phyloP scores from a whole-genome alignment of 1,139 yeast species.

The Yamadazyma diospyri region DNA sequence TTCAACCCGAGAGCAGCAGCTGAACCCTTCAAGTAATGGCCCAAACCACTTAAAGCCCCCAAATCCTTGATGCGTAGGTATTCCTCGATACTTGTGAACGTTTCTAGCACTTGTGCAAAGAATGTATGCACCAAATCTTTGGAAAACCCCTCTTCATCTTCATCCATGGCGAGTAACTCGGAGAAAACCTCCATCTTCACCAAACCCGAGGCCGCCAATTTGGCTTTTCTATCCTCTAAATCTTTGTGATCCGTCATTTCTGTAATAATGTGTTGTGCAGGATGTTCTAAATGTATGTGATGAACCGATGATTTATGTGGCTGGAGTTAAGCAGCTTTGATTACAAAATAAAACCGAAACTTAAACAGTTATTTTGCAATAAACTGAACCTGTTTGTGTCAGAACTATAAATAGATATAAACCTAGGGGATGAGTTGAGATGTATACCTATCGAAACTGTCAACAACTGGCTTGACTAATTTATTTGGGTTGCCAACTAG shows the following conservation, averaged over 20 bases:
- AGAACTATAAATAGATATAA: no score
- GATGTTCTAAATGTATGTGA: no score
- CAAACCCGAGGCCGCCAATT: slow-evolving; percentile 53
- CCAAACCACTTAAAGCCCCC: slow-evolving; percentile 64
- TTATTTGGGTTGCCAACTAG: no score
- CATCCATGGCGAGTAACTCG: slow-evolving; percentile 91
- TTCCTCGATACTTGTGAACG: slow-evolving; percentile 67
- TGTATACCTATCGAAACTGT: no score
- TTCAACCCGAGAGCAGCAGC: slow-evolving; percentile 91
- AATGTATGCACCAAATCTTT: slow-evolving; percentile 73
- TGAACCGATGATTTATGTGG: no score
- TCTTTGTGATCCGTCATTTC: no score
- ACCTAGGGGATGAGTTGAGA: no score
- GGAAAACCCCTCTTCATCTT: slow-evolving; percentile 86
- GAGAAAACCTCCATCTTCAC: slow-evolving; percentile 87
- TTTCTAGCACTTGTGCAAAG: slow-evolving; percentile 83
- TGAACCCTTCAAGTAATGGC: slow-evolving; percentile 92
- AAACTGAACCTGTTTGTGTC: no score
- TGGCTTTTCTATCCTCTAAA: slow-evolving; percentile 29
- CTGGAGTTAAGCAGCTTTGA: no score
- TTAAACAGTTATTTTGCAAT: not conserved
- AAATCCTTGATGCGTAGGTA: slow-evolving; percentile 50
- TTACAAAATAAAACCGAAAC: no score
- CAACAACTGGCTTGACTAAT: no score
- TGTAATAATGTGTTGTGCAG: no score